Percentiles rank a stretch among this genome's conserved stretches.
Conservation (phyloP, 2,329 filamentous ascomycete genomes). For the Aureobasidium subglaciale region DNA sequence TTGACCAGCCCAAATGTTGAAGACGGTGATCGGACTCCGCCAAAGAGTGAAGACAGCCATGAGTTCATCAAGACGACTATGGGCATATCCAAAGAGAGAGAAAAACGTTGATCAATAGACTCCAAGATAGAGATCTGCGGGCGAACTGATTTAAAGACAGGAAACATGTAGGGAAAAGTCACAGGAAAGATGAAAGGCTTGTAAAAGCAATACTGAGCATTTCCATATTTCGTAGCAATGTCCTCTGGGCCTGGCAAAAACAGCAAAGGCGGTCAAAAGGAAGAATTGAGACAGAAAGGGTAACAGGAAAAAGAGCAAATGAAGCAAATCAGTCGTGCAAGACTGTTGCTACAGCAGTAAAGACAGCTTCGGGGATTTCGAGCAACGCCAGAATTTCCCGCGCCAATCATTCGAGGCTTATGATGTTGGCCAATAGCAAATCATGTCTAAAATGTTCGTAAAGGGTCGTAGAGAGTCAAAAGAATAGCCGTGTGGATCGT, state of each 20-base stretch:
- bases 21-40: too few relatives aligned
- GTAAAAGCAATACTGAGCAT: slow-evolving; percentile 12
- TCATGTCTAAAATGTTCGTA: slow-evolving; percentile 8
- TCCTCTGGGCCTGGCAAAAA: neutral
- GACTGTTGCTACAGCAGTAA: slow-evolving; percentile 4
- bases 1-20: too few relatives aligned
- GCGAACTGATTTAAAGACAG: neutral
- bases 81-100: too few relatives aligned
- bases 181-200: neutral
- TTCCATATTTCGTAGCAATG: slow-evolving; percentile 5
- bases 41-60: too few relatives aligned
- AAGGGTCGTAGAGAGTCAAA: slow-evolving; percentile 16
- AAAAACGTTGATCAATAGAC: too few relatives aligned
- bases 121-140: neutral
- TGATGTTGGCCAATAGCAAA: neutral
- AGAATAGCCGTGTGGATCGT: slow-evolving; percentile 14
- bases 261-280: slow-evolving; percentile 6
- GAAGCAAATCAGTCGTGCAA: neutral
- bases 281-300: neutral
- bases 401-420: neutral
- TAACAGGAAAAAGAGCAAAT: neutral
- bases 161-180: neutral
- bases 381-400: neutral
- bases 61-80: too few relatives aligned
- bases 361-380: slow-evolving; percentile 10